A percentile compares a stretch with the other conserved stretches of the same genome.
Evolutionary conservation across 2,329 filamentous ascomycete genomes (phyloP).

Genomic region (Neonectria ditissima): DNA sequence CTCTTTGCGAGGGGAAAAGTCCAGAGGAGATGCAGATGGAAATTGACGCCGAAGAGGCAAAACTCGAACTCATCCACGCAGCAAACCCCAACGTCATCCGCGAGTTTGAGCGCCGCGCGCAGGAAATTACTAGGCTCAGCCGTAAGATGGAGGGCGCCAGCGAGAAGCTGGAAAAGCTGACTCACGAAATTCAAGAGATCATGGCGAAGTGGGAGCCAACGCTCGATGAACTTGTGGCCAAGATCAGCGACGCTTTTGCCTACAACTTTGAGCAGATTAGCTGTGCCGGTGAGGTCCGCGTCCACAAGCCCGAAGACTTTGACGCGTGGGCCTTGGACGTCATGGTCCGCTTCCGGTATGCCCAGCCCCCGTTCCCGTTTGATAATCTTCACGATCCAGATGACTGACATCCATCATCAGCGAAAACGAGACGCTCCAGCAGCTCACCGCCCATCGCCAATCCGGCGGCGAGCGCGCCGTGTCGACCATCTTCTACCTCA

Average conservation of each 20-base stretch:
- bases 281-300: slow-evolving; percentile 88
- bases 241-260: slow-evolving; percentile 91
- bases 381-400: not conserved
- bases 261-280: slow-evolving; percentile 95
- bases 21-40: slow-evolving; percentile 76
- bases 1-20: slow-evolving; percentile 62
- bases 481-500: slow-evolving; percentile 98
- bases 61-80: slow-evolving; percentile 83
- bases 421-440: slow-evolving; percentile 83
- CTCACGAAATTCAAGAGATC: slow-evolving; percentile 71
- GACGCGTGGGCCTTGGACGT: slow-evolving; percentile 95
- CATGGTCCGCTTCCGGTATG: slow-evolving; percentile 91
- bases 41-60: slow-evolving; percentile 78
- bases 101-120: slow-evolving; percentile 80
- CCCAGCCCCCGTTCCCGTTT: slow-evolving; percentile 25
- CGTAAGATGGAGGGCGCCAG: slow-evolving; percentile 67
- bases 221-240: slow-evolving; percentile 79
- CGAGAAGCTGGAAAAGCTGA: slow-evolving; percentile 65
- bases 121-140: slow-evolving; percentile 75
- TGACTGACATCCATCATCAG: slow-evolving; percentile 53
- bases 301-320: slow-evolving; percentile 94
- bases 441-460: slow-evolving; percentile 91
- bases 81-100: slow-evolving; percentile 80
- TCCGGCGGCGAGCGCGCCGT: slow-evolving; percentile 97
- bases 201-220: slow-evolving; percentile 84